Percentiles rank a stretch among this genome's conserved stretches.
Conservation (phyloP, 148 eudicot genomes). For the Nyssa sinensis region DNA sequence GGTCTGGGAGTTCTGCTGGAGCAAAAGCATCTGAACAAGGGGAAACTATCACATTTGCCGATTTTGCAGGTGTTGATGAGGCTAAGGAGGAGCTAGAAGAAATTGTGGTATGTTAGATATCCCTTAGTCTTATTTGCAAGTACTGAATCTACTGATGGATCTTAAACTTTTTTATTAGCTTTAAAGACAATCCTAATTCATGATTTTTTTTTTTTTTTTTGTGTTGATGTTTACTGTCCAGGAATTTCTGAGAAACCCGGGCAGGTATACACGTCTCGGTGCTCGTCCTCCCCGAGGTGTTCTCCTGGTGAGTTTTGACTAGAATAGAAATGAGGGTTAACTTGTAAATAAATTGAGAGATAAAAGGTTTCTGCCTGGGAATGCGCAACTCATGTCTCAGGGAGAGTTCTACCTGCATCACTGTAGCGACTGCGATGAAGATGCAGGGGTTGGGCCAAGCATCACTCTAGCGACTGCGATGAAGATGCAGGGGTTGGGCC, state of each 20-base stretch:
- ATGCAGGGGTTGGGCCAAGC: neutral
- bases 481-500: neutral
- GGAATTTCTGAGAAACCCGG: constrained; percentile 95
- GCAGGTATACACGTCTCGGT: constrained; percentile 75
- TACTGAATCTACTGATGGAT: neutral
- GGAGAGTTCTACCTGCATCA: no score
- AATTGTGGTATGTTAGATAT: constrained; percentile 69
- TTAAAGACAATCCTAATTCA: neutral
- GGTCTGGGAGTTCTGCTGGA: constrained; percentile 75
- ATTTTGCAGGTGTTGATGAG: constrained; percentile 98
- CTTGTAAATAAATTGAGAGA: neutral
- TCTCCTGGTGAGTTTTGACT: constrained; percentile 69
- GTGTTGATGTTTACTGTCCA: constrained; percentile 30
- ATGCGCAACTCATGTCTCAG: neutral
- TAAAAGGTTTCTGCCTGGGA: neutral
- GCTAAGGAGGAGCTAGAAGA: constrained; percentile 99
- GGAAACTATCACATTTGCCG: constrained; percentile 83
- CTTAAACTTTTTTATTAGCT: constrained; percentile 7
- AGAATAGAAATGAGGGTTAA: no score
- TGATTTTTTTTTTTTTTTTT: constrained; percentile 4
- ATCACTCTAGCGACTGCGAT: neutral
- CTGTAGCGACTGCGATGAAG: neutral
- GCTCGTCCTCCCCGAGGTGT: constrained; percentile 99
- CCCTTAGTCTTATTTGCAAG: neutral
- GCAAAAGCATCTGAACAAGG: constrained; percentile 75